These are phyloP conservation scores for Meyerozyma sp. DNA, from an alignment of 1,139 yeast species.

Conservation along the genomic window DNA sequence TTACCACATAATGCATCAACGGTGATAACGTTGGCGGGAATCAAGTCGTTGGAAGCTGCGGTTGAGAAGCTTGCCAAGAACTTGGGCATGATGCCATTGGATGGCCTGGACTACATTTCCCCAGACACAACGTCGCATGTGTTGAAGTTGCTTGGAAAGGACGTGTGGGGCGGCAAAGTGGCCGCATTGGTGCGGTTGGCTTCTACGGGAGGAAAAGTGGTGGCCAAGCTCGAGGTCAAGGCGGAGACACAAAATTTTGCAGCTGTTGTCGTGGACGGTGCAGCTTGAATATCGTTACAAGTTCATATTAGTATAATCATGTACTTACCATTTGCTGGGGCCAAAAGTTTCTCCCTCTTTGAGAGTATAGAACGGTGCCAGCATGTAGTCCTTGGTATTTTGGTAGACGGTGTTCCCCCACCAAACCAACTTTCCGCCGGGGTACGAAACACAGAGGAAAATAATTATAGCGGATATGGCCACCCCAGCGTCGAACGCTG, in stretches of 20 bases:
- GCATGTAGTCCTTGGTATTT: conserved; percentile 15
- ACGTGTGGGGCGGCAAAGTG: conserved; percentile 67
- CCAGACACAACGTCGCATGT: conserved; percentile 61
- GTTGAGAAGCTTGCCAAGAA: conserved; percentile 46
- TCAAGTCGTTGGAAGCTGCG: conserved; percentile 31
- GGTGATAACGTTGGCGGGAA: conserved; percentile 35
- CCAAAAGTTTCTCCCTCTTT: conserved; percentile 32
- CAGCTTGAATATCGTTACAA: conserved; percentile 1
- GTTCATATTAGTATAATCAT: neutral
- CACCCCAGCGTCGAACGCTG: conserved; percentile 15
- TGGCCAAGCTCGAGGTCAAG: conserved; percentile 71
- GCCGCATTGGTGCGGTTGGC: conserved; percentile 72
- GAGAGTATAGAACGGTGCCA: conserved; percentile 22
- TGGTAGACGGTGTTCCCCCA: conserved; percentile 33
- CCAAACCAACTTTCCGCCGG: conserved; percentile 22
- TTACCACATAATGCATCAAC: conserved; percentile 36
- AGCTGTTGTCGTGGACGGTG: conserved; percentile 16
- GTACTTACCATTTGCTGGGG: conserved; percentile 29
- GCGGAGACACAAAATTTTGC: conserved; percentile 44
- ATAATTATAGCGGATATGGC: conserved; percentile 18
- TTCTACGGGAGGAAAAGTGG: conserved; percentile 60
- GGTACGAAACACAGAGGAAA: conserved; percentile 15
- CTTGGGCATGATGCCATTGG: conserved; percentile 77
- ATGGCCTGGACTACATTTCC: conserved; percentile 66
- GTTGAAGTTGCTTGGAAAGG: conserved; percentile 79